phyloP scores from a whole-genome alignment of 768 basidiomycete genomes.

The Leccinum boreale region DNA sequence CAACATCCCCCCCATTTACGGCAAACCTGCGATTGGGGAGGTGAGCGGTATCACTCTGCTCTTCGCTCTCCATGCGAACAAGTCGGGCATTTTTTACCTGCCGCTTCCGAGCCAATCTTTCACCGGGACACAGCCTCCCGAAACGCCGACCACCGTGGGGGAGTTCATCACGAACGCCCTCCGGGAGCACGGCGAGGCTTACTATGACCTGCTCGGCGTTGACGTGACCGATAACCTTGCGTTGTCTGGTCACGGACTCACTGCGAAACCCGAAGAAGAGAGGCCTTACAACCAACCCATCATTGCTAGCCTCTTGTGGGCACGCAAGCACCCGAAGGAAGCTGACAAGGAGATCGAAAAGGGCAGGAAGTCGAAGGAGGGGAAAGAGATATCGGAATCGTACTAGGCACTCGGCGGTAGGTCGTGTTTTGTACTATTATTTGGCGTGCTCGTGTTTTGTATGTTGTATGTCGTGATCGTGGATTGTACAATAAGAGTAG shows the following conservation, averaged over 20 bases:
- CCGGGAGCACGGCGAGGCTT: not conserved
- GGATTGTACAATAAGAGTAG: too few relatives aligned
- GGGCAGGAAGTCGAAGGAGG: not conserved
- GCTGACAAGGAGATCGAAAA: not conserved
- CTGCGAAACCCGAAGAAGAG: not conserved
- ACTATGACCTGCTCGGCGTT: not conserved
- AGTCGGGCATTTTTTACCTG: not conserved
- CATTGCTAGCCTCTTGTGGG: not conserved
- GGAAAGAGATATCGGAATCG: not conserved
- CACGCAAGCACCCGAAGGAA: not conserved
- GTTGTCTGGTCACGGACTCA: not conserved
- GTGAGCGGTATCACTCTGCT: not conserved
- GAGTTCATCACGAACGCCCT: not conserved
- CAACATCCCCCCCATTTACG: conserved; percentile 3
- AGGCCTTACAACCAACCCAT: not conserved
- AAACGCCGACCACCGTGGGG: not conserved
- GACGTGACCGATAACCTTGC: rapidly evolving
- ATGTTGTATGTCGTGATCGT: too few relatives aligned
- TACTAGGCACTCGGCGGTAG: not conserved
- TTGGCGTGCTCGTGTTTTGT: too few relatives aligned
- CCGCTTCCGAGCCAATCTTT: not conserved
- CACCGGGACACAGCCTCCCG: not conserved
- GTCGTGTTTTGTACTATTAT: too few relatives aligned
- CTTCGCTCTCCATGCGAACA: not conserved
- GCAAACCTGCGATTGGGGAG: not conserved